Evolutionary conservation across 1,139 yeast genomes (phyloP).

Genomic region (Taphrina populina): DNA sequence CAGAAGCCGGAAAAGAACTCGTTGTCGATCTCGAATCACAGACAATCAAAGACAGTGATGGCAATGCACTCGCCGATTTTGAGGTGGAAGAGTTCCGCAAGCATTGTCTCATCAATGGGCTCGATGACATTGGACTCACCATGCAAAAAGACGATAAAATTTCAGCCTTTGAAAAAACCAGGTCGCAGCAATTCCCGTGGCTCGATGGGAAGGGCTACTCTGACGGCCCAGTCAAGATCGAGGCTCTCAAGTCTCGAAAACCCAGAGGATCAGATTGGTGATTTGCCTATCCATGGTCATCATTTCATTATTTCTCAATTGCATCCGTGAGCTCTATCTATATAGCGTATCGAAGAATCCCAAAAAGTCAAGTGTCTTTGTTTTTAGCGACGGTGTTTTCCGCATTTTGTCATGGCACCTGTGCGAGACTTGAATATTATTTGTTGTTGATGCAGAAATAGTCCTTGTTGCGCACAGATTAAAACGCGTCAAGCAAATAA

Average conservation of each 20-base stretch:
- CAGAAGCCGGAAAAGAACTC: conserved; percentile 72
- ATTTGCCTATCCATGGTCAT: no score
- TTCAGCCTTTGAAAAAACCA: conserved; percentile 65
- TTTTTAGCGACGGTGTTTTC: no score
- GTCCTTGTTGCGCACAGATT: no score
- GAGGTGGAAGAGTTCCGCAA: conserved; percentile 89
- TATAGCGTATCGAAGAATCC: no score
- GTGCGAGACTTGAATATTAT: no score
- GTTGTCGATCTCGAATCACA: conserved; percentile 85
- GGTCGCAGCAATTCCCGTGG: conserved; percentile 81
- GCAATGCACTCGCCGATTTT: conserved; percentile 74
- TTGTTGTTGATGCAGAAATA: no score
- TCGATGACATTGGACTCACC: conserved; percentile 95
- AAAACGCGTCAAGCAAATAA: no score
- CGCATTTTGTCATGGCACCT: no score
- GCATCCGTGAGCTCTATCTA: no score
- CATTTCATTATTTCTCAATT: no score
- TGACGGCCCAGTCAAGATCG: conserved; percentile 33
- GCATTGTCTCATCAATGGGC: conserved; percentile 89
- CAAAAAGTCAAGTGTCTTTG: no score
- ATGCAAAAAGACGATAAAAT: conserved; percentile 82
- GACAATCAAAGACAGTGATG: conserved; percentile 64
- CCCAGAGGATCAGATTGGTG: conserved; percentile 24
- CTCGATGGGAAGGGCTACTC: conserved; percentile 52
- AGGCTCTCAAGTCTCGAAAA: conserved; percentile 29